Base-by-base conservation (phyloP, 306 rosid species). In the Trifolium pratense region DNA sequence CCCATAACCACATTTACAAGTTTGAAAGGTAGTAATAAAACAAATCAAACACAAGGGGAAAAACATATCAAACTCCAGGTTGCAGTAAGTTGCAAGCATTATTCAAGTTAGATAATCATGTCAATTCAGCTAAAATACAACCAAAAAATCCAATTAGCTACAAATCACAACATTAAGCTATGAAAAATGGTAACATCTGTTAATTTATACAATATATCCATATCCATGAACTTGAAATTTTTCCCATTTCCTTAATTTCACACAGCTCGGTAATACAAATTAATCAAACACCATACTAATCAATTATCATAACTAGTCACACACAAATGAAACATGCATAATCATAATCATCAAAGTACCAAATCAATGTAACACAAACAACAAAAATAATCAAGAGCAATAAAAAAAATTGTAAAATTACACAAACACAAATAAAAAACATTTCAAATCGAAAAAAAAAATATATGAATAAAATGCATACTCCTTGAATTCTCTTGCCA, bases 401-500 rank as follows among this genome's bases (percentile, higher is more conserved):
- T n/a, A n/a, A n/a, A n/a, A n/a, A n/a, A n/a, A n/a, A n/a, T n/a
- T n/a, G n/a, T n/a, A n/a, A n/a, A 1, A 20, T n/a, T 11, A 39
- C 11, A 53, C 1, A 17, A 9, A 10, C 1, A 8, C 53, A 42
- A 70, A 1, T 3, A 1, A 14, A 59, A 29, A 3, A 29, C 2
- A 14, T 13, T 55, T 21, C 11, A 13, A 58, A 29, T 29, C 16
- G 15, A 2, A 57, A 25, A 34, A 10, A n/a, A n/a, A n/a, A n/a
- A n/a, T n/a, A n/a, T n/a, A n/a, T n/a, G n/a, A 79, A 70, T 51
- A 60, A 1, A 71, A 32, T 3, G 34, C 72, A 52, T 86, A 87
- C 96, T 80, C 96, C 92, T 67, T 89, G 92, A 81, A 89, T 89
- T 80, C 92, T 84, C 86, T 87, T 89, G 73, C 96, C 92, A 43